Conservation (phyloP, 2,329 filamentous ascomycete genomes). For the Chrysosporium queenslandicum region DNA sequence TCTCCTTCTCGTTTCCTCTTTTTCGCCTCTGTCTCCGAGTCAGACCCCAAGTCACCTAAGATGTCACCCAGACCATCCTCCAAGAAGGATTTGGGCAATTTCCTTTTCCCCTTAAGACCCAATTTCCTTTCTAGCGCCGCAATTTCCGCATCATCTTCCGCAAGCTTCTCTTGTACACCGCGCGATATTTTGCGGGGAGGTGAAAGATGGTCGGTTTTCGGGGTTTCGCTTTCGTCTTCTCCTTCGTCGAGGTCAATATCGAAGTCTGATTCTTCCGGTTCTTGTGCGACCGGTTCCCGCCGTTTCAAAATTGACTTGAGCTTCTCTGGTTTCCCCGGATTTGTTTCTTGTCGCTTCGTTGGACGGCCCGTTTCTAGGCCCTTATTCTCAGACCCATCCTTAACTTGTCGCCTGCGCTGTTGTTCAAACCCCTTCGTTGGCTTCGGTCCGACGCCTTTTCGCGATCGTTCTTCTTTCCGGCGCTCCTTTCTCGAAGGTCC, state of each 20-base stretch:
- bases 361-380: no score
- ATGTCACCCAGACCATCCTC: conserved; percentile 78
- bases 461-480: conserved; percentile 54
- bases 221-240: conserved; percentile 26
- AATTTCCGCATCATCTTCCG: conserved; percentile 80
- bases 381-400: background rate
- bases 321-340: conserved; percentile 18
- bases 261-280: conserved; percentile 20
- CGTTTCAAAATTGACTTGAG: conserved; percentile 33
- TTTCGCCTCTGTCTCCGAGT: conserved; percentile 41
- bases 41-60: conserved; percentile 56
- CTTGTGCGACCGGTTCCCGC: conserved; percentile 20
- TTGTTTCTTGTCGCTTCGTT: conserved; percentile 1
- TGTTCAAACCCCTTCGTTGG: background rate
- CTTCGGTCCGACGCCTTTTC: conserved; percentile 45
- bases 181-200: conserved; percentile 24
- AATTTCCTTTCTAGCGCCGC: conserved; percentile 76
- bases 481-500: conserved; percentile 49
- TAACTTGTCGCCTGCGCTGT: background rate
- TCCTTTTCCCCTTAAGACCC: conserved; percentile 64
- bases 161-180: conserved; percentile 53
- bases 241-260: conserved; percentile 16
- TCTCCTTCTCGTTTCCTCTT: conserved; percentile 54
- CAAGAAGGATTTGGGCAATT: conserved; percentile 59
- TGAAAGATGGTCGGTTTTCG: conserved; percentile 17